Conservation (phyloP, 1,284 basidiomycete genomes). For the Moniliella sp. region DNA sequence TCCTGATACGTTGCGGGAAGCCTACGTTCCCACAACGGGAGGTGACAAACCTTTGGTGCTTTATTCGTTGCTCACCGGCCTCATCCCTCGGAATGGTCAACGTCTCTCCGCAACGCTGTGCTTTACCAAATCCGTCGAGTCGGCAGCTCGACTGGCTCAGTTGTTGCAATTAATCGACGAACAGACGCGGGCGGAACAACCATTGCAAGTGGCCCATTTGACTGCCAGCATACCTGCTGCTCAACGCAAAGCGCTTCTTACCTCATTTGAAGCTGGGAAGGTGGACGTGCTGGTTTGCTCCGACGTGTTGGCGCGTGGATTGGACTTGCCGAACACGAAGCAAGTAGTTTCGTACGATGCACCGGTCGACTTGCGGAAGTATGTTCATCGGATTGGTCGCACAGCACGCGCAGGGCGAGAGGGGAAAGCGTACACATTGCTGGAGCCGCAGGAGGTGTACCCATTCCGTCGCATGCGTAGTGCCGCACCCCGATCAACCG, state of each 20-base stretch:
- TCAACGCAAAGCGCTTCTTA: conserved; percentile 57
- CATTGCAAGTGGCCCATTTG: conserved; percentile 41
- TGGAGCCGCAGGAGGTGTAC: conserved; percentile 74
- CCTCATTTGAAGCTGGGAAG: conserved; percentile 56
- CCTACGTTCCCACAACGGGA: conserved; percentile 60
- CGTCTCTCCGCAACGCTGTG: conserved; percentile 53
- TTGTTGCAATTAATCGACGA: conserved; percentile 61
- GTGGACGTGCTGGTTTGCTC: conserved; percentile 61
- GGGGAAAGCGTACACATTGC: conserved; percentile 76
- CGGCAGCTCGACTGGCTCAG: conserved; percentile 57
- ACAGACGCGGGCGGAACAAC: conserved; percentile 7
- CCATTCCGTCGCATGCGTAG: conserved; percentile 7
- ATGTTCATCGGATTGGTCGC: conserved; percentile 81
- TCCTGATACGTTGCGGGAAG: conserved; percentile 29
- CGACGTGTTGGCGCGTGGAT: conserved; percentile 84
- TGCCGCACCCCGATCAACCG: no score
- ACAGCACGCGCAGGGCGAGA: conserved; percentile 70
- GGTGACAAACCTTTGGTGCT: conserved; percentile 69
- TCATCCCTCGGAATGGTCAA: conserved; percentile 11
- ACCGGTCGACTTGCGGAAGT: conserved; percentile 88
- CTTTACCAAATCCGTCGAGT: conserved; percentile 88
- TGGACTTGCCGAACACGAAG: conserved; percentile 71
- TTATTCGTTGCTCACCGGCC: conserved; percentile 64
- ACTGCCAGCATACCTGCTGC: conserved; percentile 59
- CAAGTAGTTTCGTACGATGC: conserved; percentile 86